Evolutionary conservation across 305 asterid species (phyloP).

Genomic region (Solanum hybrid): DNA sequence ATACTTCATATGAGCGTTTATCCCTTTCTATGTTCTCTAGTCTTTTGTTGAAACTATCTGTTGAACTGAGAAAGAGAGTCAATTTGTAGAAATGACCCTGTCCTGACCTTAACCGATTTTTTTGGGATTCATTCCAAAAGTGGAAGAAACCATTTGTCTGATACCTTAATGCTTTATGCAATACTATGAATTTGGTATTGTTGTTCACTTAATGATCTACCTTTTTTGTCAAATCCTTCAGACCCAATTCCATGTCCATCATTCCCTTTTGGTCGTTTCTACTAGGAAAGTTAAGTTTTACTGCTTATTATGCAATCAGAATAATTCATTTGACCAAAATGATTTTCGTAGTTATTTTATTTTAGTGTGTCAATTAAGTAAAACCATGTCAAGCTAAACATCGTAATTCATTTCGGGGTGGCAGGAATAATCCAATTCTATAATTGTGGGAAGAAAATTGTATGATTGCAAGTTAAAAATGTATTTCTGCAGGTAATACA

Average conservation of each 20-base stretch:
- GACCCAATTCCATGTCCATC: not conserved
- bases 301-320: not conserved
- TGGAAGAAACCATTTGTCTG: not conserved
- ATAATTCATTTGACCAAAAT: not conserved
- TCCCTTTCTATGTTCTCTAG: not conserved
- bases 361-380: not conserved
- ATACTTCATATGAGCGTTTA: not conserved
- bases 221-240: not conserved
- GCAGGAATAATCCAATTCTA: not conserved
- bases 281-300: not conserved
- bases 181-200: not conserved
- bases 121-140: not conserved
- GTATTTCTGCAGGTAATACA: constrained; percentile 68
- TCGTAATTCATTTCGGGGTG: not conserved
- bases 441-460: not conserved
- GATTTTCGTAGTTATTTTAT: not conserved
- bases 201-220: not conserved
- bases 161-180: not conserved
- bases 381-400: not conserved
- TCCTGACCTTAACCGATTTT: not conserved
- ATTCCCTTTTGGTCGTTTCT: not conserved
- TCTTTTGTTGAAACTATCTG: not conserved
- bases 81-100: not conserved
- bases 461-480: not conserved
- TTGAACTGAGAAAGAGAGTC: not conserved